Base-by-base conservation (phyloP, 345 rosid species). In the Theobroma cacao region DNA sequence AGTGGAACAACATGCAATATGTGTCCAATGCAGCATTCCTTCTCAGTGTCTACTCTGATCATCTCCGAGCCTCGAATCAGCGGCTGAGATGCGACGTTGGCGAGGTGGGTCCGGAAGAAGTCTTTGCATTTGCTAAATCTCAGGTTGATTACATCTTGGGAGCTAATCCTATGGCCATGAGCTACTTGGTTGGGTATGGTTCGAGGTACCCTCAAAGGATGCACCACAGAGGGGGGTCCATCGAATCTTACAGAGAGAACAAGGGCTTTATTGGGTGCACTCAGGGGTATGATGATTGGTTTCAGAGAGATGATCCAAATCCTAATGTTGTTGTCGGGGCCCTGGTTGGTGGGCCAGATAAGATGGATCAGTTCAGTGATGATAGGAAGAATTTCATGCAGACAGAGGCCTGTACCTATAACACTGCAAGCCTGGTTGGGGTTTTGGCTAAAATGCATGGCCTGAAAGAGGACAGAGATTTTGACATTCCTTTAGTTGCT, bases 1-100 rank as follows among this genome's bases (percentile, higher is more conserved):
- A 82, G 77, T 91, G 95, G 95, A 91, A 91, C 85, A 91, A 91
- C 85, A 87, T 91, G 86, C 93, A 91, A 78, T 88, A 89, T 56
- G 90, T 80, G 31, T 84, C 93, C 31, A 76, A 85, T 0, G 87
- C 95, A 0, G 81, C 90, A 0, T 88, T 86, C 79, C 87, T 91
- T 17, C 91, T 90, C 63, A 72, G 86, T 0, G 22, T 79, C 53
- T 91, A 90, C 84, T 82, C 90, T 1, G 93, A 87, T 64, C 66
- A 77, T 75, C 91, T 91, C 5, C 82, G 1, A 33, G 68, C 77
- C 15, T 59, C 85, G 14, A 66, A 77, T 34, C 87, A 69, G 70
- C 75, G 45, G 77, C 84, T 90, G 26, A 38, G 50, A 30, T 87
- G 92, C 61, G 80, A 76, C 22, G 74, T 5, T 0, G 86, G 79